Evolutionary conservation across 2,329 filamentous ascomycete species (phyloP), one percentile per base, ranked within the genome.

Genomic region (Aurifilum marmelostoma): DNA sequence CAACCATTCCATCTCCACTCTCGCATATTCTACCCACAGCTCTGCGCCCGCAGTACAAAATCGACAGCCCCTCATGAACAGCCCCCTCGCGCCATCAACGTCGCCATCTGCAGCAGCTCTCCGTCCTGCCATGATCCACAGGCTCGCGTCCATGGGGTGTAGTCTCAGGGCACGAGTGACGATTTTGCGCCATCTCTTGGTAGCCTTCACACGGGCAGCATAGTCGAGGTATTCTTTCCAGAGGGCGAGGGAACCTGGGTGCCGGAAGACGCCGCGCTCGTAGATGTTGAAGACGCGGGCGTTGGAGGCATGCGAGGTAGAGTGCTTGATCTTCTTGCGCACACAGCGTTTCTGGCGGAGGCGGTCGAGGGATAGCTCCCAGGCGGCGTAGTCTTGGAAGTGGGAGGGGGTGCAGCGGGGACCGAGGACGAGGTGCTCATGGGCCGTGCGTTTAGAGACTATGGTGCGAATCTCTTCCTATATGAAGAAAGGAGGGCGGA

Each of bases 201-300:
- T 85, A 7, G 89, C 88, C 74, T 87, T 90, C 76, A 89, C 85
- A 73, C 88, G 87, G 74, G 89, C 86, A 21, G 92, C 90, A 78
- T 93, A 98, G 69, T 91, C 88, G 70, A 98, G 89, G 77, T 97
- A 97, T 76, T 94, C 92, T 79, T 92, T 89, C 96, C 96, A 99
- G 50, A 99, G 84, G 2, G 87, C 87, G 47, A 94, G 76, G 76
- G 92, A 92, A 3, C 92, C 93, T 1, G 92, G 91, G 76, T 97
- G 96, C 72, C 93, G 93, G 76, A 88, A 87, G 37, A 94, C 93
- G 27, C 89, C 94, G 72, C 96, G 90, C 74, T 97, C 94, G 73
- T 97, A 91, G 72, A 98, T 91, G 78, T 92, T 91, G 76, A 97
- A 94, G 72, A 97, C 91, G 65, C 94, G 92, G 59, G 91, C 89